Percentiles rank a stretch among this genome's conserved stretches.
Conservation (phyloP, 2,329 filamentous ascomycete species). For the Exutisphaerella laricina region DNA sequence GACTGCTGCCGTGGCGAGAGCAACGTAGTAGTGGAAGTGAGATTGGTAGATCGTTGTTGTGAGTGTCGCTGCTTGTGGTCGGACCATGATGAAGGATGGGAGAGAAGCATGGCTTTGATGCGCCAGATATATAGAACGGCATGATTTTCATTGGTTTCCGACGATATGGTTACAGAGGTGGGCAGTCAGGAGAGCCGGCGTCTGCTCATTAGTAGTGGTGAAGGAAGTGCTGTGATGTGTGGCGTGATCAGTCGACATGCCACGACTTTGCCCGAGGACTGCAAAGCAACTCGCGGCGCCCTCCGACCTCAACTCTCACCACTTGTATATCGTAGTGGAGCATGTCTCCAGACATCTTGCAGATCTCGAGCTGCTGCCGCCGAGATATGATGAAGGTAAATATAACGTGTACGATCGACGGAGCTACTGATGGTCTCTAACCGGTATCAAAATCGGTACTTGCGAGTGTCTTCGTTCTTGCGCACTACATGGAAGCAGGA, state of each 20-base stretch:
- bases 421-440: too few relatives aligned
- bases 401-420: too few relatives aligned
- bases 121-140: not conserved
- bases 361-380: not conserved
- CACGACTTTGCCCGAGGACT: not conserved
- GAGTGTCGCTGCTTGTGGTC: not conserved
- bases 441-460: too few relatives aligned
- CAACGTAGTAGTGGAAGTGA: not conserved
- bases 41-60: conserved; percentile 5
- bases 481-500: too few relatives aligned
- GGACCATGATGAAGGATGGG: not conserved
- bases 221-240: not conserved
- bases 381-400: not conserved
- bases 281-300: not conserved
- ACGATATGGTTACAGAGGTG: not conserved
- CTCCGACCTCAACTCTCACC: not conserved
- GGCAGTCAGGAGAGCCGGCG: not conserved
- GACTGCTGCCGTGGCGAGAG: conserved; percentile 2
- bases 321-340: not conserved
- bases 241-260: not conserved
- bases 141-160: not conserved
- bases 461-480: too few relatives aligned
- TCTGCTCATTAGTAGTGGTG: not conserved
- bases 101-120: not conserved
- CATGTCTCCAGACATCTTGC: not conserved